phyloP scores from a whole-genome alignment of 169 alveolate species.

The Plasmodium relictum region DNA sequence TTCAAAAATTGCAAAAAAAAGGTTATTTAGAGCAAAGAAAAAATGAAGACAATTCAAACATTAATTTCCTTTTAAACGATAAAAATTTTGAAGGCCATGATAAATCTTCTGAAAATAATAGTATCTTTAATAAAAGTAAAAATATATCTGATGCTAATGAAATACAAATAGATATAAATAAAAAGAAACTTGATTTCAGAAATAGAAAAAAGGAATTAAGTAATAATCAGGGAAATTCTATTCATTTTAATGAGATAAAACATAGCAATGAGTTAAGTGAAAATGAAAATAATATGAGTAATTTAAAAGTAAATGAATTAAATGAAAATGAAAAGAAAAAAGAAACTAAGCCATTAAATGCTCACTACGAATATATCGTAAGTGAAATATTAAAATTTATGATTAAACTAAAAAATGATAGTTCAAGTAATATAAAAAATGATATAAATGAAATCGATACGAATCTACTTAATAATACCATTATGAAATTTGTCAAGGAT shows the following conservation, averaged over 20 bases:
- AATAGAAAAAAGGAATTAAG: conserved; percentile 4
- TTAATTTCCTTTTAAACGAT: conserved; percentile 7
- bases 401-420: conserved; percentile 3
- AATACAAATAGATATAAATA: background rate
- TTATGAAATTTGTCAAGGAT: conserved; percentile 12
- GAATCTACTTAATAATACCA: background rate
- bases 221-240: background rate
- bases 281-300: background rate
- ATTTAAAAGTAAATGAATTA: background rate
- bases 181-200: conserved; percentile 5
- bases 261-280: background rate
- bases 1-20: background rate
- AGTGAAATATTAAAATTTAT: conserved; percentile 34
- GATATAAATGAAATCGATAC: background rate
- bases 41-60: background rate
- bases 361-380: conserved; percentile 11
- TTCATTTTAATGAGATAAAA: conserved; percentile 3
- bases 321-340: background rate
- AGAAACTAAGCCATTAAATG: background rate
- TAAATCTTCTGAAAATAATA: background rate
- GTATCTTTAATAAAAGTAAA: background rate
- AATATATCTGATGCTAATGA: background rate
- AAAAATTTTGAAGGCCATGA: background rate
- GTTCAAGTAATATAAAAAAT: background rate
- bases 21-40: background rate